Percentiles rank a stretch among this genome's conserved stretches.
These are phyloP conservation scores for Ormosia semicastrata DNA, from an alignment of 306 rosid species.

Conservation along the genomic window DNA sequence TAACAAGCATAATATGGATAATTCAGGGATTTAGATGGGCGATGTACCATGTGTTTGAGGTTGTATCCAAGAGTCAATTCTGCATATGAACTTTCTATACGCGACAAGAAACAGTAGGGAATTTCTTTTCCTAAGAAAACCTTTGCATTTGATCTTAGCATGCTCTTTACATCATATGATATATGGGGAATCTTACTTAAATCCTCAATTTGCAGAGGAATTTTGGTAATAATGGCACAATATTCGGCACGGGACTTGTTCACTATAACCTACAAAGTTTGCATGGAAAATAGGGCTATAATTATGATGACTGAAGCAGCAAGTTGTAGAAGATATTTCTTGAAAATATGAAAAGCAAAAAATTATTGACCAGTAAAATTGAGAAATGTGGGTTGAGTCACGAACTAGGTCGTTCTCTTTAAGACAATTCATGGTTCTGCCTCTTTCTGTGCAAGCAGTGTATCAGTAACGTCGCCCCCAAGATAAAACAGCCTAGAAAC, in stretches of 20 bases:
- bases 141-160: slow-evolving; percentile 65
- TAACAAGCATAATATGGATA: background rate
- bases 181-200: slow-evolving; percentile 62
- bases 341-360: no score
- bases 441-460: no score
- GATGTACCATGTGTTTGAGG: slow-evolving; percentile 77
- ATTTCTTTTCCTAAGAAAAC: slow-evolving; percentile 79
- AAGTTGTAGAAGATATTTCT: no score
- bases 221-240: slow-evolving; percentile 58
- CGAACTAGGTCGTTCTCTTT: no score
- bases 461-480: no score
- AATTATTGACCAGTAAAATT: no score
- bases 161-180: slow-evolving; percentile 56
- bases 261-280: slow-evolving; percentile 65
- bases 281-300: slow-evolving; percentile 4
- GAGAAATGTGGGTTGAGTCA: no score
- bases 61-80: slow-evolving; percentile 82
- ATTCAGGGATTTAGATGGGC: slow-evolving; percentile 7
- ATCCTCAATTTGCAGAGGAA: slow-evolving; percentile 70
- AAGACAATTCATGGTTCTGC: no score
- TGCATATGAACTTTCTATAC: slow-evolving; percentile 59
- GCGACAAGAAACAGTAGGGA: slow-evolving; percentile 85
- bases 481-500: no score
- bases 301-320: background rate
- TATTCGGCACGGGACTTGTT: slow-evolving; percentile 90